phyloP scores from a whole-genome alignment of 2,329 filamentous ascomycete genomes.

The Teratosphaeria nubilosa region DNA sequence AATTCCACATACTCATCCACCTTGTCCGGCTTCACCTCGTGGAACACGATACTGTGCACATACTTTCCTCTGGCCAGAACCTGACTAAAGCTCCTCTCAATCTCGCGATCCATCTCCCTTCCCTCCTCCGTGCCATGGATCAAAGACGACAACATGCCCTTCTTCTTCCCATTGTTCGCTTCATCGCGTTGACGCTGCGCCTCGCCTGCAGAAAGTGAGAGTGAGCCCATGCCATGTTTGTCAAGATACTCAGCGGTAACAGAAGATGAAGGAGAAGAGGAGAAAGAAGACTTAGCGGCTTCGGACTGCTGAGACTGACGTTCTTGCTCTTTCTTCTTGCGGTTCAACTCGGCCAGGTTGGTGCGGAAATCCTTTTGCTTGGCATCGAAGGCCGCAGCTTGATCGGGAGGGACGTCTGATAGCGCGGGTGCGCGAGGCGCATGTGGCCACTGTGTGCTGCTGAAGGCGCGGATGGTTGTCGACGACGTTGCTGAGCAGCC shows the following conservation, averaged over 20 bases:
- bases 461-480: conserved; percentile 10
- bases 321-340: conserved; percentile 70
- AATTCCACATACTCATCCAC: conserved; percentile 89
- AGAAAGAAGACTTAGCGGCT: conserved; percentile 28
- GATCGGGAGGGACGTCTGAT: conserved; percentile 68
- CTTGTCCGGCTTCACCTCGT: conserved; percentile 90
- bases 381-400: conserved; percentile 64
- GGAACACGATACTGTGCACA: conserved; percentile 93
- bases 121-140: conserved; percentile 97
- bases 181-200: conserved; percentile 52
- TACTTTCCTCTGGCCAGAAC: conserved; percentile 94
- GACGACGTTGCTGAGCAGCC: conserved; percentile 2
- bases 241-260: conserved; percentile 18
- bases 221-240: conserved; percentile 49
- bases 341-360: conserved; percentile 56
- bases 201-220: conserved; percentile 41
- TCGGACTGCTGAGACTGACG: conserved; percentile 58
- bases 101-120: conserved; percentile 85
- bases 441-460: conserved; percentile 5
- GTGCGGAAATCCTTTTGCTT: conserved; percentile 83
- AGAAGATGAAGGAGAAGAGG: conserved; percentile 31
- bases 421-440: conserved; percentile 53
- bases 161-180: conserved; percentile 49
- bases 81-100: conserved; percentile 92
- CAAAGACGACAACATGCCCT: conserved; percentile 60